These are phyloP conservation scores for Nicotiana tomentosiformis DNA, from an alignment of 257 asterid species.

Conservation along the genomic window DNA sequence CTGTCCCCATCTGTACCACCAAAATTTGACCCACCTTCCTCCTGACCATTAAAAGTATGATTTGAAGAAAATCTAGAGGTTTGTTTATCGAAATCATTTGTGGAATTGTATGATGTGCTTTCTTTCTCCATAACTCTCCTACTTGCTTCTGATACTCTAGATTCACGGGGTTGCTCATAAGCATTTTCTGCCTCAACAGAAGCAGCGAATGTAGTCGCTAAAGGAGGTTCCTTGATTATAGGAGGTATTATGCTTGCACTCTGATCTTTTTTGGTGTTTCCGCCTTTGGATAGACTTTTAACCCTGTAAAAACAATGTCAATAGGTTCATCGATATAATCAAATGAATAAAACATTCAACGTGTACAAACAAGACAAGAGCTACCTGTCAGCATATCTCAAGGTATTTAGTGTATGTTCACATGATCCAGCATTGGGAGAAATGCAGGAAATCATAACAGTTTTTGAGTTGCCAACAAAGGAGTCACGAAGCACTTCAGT, in stretches of 20 bases:
- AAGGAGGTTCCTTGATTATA: constrained; percentile 51
- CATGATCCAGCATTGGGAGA: constrained; percentile 98
- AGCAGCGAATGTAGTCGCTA: constrained; percentile 43
- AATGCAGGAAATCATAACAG: constrained; percentile 99
- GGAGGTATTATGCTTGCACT: constrained; percentile 44
- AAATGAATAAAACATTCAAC: background rate
- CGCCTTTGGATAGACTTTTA: constrained; percentile 90
- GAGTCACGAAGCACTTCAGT: constrained; percentile 99
- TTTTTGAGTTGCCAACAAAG: constrained; percentile 95
- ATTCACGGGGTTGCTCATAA: constrained; percentile 50
- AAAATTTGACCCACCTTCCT: constrained; percentile 41
- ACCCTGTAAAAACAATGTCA: constrained; percentile 51
- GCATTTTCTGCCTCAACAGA: constrained; percentile 54
- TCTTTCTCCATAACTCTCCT: constrained; percentile 62
- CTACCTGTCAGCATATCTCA: constrained; percentile 99
- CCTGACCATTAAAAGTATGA: constrained; percentile 41
- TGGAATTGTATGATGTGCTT: constrained; percentile 37
- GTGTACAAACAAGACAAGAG: background rate
- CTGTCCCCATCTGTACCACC: constrained; percentile 45
- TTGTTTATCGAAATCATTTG: constrained; percentile 46
- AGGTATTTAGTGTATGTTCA: constrained; percentile 95
- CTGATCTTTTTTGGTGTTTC: constrained; percentile 80
- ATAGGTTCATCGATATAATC: constrained; percentile 14
- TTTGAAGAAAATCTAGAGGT: constrained; percentile 44
- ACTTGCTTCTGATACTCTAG: constrained; percentile 46